Evolutionary conservation across 371 early-diverging fungal species (phyloP).

Genomic region (Rhizopus microsporus): DNA sequence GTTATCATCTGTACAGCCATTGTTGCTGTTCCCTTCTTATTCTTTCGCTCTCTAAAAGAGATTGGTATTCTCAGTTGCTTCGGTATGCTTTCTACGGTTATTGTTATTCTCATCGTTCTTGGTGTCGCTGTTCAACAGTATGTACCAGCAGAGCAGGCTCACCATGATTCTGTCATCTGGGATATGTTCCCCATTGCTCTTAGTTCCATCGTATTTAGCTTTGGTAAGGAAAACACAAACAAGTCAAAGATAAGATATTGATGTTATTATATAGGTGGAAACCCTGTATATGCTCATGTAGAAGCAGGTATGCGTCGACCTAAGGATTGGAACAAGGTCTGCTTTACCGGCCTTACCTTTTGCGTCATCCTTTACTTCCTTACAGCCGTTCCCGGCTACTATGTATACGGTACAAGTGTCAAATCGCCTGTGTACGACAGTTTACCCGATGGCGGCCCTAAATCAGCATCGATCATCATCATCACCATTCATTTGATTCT

Average conservation of each 20-base stretch:
- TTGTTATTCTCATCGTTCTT: constrained; percentile 30
- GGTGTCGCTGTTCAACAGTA: constrained; percentile 21
- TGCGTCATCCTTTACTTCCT: constrained; percentile 76
- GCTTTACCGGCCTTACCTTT: constrained; percentile 67
- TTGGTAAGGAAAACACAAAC: constrained; percentile 31
- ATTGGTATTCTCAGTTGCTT: constrained; percentile 58
- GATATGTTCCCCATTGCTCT: constrained; percentile 60
- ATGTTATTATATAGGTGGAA: constrained; percentile 19
- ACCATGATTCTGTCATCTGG: constrained; percentile 50
- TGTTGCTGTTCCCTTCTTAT: constrained; percentile 70
- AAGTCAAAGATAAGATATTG: too few species aligned
- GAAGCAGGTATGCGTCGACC: constrained; percentile 84
- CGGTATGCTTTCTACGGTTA: constrained; percentile 31
- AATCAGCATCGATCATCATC: constrained; percentile 69
- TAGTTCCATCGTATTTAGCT: constrained; percentile 63
- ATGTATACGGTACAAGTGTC: constrained; percentile 75
- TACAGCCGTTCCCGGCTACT: constrained; percentile 79
- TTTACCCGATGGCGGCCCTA: constrained; percentile 64
- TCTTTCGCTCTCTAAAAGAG: constrained; percentile 75
- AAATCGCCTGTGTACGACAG: constrained; percentile 75
- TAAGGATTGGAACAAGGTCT: constrained; percentile 71
- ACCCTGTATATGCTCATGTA: constrained; percentile 59
- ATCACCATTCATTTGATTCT: constrained; percentile 82
- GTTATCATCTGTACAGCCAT: constrained; percentile 63
- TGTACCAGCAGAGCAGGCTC: constrained; percentile 9